Evolutionary conservation across 192 early-diverging fungal genomes (phyloP), one percentile per base, ranked within the genome.

Genomic region (Podila horticola): DNA sequence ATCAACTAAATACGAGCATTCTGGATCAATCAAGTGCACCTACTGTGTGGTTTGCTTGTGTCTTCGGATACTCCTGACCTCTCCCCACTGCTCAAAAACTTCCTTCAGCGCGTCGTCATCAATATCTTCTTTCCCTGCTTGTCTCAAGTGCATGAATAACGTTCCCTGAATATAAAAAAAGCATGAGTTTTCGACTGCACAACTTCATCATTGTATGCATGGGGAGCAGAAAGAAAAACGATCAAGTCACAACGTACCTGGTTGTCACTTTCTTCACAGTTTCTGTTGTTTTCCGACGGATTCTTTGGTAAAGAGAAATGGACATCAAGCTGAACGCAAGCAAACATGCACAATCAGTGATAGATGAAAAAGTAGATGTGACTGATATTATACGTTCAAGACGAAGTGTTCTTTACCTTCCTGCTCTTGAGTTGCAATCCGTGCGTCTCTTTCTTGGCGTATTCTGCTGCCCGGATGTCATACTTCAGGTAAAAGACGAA

Each of bases 401-500:
- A 5, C 3, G 31, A 36, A 36, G 34, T 36, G 9, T 34, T 34
- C 33, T 55, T 12, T 67, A 74, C 73, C 67, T 77, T 71, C 58
- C 85, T 69, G 28, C 68, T 71, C 28, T 69, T 66, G 26, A 86
- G 38, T 19, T 79, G 58, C n/a, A 49, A 66, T 22, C 66, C 65
- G 38, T 84, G 81, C 67, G 77, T 77, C 10, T 66, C 74, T 24
- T 58, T 63, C 49, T 84, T 84, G 17, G 83, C 85, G 28, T 69
- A 52, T 28, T 86, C 85, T 57, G 85, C 72, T 24, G 83, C 71
- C 51, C 85, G 58, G 17, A 86, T 73, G 59, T 86, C 85, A 72
- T 76, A 86, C 85, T 86, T 0, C 13, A 12, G 13, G 15, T 13
- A 45, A 45, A 45, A 15, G 15, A 45, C 4, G 15, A 17, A 45